A percentile compares a stretch with the other conserved stretches of the same genome.
phyloP scores from a whole-genome alignment of 2,329 filamentous ascomycete species.

The Cordyceps militaris region DNA sequence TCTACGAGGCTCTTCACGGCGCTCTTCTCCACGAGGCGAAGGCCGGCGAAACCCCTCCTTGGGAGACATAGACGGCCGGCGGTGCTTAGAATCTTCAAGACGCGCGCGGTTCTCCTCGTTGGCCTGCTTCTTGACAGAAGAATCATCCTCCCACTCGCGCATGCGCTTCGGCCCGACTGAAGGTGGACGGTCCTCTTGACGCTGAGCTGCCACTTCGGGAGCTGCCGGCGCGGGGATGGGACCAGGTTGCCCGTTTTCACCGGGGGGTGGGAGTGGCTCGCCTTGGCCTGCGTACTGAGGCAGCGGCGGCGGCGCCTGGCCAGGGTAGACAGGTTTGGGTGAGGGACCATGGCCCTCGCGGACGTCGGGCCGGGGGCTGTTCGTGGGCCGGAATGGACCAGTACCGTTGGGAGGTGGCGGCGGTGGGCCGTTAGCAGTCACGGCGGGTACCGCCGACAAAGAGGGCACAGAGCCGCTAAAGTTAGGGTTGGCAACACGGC shows the following conservation, averaged over 20 bases:
- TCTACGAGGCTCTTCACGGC: conserved; percentile 51
- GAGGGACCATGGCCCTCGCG: conserved; percentile 71
- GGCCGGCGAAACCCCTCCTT: conserved; percentile 66
- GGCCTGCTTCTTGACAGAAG: conserved; percentile 72
- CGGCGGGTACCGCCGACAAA: conserved; percentile 28
- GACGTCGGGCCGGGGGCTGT: conserved; percentile 77
- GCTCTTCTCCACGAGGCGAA: conserved; percentile 65
- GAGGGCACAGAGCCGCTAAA: conserved; percentile 49
- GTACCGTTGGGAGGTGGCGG: conserved; percentile 43
- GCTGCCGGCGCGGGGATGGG: conserved; percentile 49
- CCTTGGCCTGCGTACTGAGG: conserved; percentile 62
- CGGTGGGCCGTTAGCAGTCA: conserved; percentile 25
- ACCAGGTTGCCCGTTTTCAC: conserved; percentile 37
- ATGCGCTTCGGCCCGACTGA: conserved; percentile 77
- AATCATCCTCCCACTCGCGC: conserved; percentile 88
- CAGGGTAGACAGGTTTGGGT: conserved; percentile 78
- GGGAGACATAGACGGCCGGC: conserved; percentile 69
- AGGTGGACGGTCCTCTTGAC: conserved; percentile 63
- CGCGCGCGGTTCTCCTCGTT: conserved; percentile 83
- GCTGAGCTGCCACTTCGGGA: conserved; percentile 57
- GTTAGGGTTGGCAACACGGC: conserved; percentile 54
- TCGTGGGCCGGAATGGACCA: conserved; percentile 63
- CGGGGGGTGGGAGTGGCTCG: conserved; percentile 55
- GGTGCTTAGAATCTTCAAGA: conserved; percentile 75
- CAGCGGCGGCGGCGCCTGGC: conserved; percentile 52